A percentile compares a stretch with the other conserved stretches of the same genome.
Conservation (phyloP, 352 stramenopile species). For the Globisporangium cederbergense region DNA sequence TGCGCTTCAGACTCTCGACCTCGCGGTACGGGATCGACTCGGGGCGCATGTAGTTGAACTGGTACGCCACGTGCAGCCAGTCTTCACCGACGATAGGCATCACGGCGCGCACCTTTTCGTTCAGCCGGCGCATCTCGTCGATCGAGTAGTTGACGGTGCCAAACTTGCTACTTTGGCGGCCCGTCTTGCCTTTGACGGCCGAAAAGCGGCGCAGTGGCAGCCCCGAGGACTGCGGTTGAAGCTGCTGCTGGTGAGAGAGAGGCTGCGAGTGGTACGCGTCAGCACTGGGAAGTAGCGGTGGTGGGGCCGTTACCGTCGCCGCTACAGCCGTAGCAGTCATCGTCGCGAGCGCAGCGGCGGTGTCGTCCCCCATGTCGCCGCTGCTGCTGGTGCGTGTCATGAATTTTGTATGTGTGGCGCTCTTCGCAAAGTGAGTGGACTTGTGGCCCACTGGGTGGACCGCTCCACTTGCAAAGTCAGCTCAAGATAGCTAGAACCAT, state of each 20-base stretch:
- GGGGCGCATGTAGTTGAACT: constrained; percentile 63
- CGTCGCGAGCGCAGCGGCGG: background rate
- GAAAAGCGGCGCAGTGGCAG: constrained; percentile 8
- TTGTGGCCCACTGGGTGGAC: constrained; percentile 5
- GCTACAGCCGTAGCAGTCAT: background rate
- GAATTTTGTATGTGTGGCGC: constrained; percentile 1
- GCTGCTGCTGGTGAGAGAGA: constrained; percentile 1
- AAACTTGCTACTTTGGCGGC: constrained; percentile 54
- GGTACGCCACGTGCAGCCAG: constrained; percentile 62
- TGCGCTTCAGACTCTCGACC: constrained; percentile 62
- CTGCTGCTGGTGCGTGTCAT: background rate
- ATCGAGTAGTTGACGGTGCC: constrained; percentile 66
- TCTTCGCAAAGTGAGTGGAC: constrained; percentile 2
- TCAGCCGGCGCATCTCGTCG: constrained; percentile 65
- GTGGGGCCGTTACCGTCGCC: background rate
- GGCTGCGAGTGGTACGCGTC: constrained; percentile 1
- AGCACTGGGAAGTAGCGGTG: too few species aligned
- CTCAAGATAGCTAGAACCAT: too few species aligned
- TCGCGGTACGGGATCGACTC: constrained; percentile 61
- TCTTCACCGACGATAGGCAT: constrained; percentile 46
- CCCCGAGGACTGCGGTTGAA: background rate
- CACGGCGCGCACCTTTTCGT: constrained; percentile 53
- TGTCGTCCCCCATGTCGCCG: background rate
- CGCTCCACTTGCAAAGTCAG: background rate
- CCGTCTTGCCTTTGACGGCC: constrained; percentile 8